Base-by-base conservation (phyloP, 1,284 basidiomycete genomes). In the Vanrija sp. region DNA sequence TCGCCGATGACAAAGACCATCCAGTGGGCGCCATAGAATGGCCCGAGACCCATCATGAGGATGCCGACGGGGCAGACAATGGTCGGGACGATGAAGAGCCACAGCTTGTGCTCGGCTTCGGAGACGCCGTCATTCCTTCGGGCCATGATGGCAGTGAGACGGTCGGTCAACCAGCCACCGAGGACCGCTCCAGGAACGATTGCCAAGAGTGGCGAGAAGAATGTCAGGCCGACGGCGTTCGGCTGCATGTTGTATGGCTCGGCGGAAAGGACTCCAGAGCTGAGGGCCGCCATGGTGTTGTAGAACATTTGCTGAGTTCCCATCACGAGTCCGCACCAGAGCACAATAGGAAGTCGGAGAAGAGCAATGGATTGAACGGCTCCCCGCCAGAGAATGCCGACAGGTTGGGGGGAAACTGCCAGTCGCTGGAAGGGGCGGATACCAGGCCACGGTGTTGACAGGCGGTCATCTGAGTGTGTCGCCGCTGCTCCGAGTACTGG, bases 11-110 rank as follows among this genome's bases (percentile, higher is more conserved):
- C 62, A 48, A 60, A 66, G 18, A 62, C 60, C 19, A 66, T 64
- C 62, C 62, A 66, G 50, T 66, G 64, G 15, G 57, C 56, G 8
- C 51, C 54, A 43, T 62, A 66, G 39, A 55, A 62, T 14, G 64
- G 60, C 12, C 62, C 64, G 7, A 66, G 51, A 15, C 64, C 64
- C 53, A 66, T 62, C 62, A 66, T 62, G 28, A 66, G 48, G 23
- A 66, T 43, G 5, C 56, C 64, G 19, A 61, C 40, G 58, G 60
- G 44, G 16, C 45, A 51, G 25, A 61, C 48, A 12, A 64, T 38
- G 15, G 59, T 45, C 9, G 59, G 55, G 28, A 63, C 47, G 47
- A 61, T 52, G 49, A 61, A 54, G 3, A 66, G 60, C n/a, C 26
- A 14, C 23, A 64, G 60, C 43, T 59, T 58, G 54, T 62, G 58